Base-by-base conservation (phyloP, 2,329 filamentous ascomycete species). In the Penicillium corylophilum region DNA sequence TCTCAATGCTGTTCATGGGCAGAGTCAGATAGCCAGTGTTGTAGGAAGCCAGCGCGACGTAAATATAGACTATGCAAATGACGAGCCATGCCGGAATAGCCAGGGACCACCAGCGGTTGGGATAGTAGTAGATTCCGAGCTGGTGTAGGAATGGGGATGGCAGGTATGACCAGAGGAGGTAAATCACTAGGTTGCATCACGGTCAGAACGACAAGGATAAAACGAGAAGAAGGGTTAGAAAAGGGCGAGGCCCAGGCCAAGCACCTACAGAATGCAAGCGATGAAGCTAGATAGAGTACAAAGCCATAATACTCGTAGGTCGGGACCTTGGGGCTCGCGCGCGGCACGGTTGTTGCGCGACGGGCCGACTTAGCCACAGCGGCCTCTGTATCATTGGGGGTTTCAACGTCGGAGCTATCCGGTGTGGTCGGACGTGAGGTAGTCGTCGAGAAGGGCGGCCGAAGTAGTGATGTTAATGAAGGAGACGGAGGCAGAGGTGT, bases 281-380 rank as follows among this genome's bases (percentile, higher is more conserved):
- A 90, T 56, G 88, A 92, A 67, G 93, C 90, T 35, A 99, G 82
- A 76, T 99, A 97, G 44, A 99, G 82, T 48, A 95, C 93, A 74
- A 99, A 99, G 69, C 94, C 94, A 71, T 97, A 97, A 82, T 97
- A 99, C 71, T 99, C 94, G 76, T 99, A 97, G 0, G 94, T 99
- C n/a, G 94, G 94, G 2, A 99, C 92, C 69, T 94, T 91, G 1
- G 94, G 94, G 48, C 87, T 87, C 1, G 91, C 92, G 50, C 90
- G 87, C 5, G 92, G 90, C 16, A 96, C 84, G 2, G 82, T 86
- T 55, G 78, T 82, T 55, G 77, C 82, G 63, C 77, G 79, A 44
- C 76, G 78, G 49, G 80, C 84, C 24, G 81, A 84, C 66, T 75
- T 80, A 24, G 85, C 80, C 33, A 88, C 82, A 13, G 78, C 79